phyloP scores from a whole-genome alignment of 2,329 filamentous ascomycete species.

The Calonectria montana region DNA sequence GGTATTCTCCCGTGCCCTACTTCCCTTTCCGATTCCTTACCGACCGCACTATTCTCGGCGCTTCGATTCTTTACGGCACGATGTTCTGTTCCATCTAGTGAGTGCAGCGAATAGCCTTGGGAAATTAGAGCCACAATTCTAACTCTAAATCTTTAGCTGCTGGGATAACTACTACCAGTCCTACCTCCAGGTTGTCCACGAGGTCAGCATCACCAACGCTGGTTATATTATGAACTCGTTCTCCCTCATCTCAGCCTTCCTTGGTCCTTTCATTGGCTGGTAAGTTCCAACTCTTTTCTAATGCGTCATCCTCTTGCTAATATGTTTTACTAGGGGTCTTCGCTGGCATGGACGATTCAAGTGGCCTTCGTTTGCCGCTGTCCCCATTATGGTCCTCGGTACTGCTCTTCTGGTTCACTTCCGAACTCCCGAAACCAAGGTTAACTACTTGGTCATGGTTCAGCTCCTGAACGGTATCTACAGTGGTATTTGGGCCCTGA shows the following conservation, averaged over 20 bases:
- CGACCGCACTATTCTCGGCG: constrained; percentile 60
- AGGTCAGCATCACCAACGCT: constrained; percentile 58
- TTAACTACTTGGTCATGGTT: constrained; percentile 60
- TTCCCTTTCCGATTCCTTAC: constrained; percentile 61
- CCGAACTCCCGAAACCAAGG: constrained; percentile 49
- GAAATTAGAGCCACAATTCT: constrained; percentile 61
- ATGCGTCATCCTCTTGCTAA: not conserved
- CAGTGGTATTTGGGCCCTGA: constrained; percentile 54
- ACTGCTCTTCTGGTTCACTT: constrained; percentile 55
- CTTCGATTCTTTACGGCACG: constrained; percentile 53
- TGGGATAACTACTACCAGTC: constrained; percentile 62
- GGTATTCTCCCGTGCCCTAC: constrained; percentile 46
- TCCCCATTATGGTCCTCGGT: constrained; percentile 66
- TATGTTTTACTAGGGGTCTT: constrained; percentile 49
- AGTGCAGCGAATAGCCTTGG: not conserved
- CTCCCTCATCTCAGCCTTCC: constrained; percentile 60
- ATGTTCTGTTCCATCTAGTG: constrained; percentile 52
- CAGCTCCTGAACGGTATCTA: constrained; percentile 63
- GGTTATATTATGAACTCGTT: constrained; percentile 62
- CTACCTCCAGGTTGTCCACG: constrained; percentile 64
- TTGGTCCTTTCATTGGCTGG: constrained; percentile 57
- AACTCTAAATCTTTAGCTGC: constrained; percentile 56
- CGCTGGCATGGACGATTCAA: constrained; percentile 63
- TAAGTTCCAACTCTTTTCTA: not conserved
- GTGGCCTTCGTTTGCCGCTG: constrained; percentile 58